Conservation (phyloP, 768 basidiomycete species). For the Naganishia onofrii region DNA sequence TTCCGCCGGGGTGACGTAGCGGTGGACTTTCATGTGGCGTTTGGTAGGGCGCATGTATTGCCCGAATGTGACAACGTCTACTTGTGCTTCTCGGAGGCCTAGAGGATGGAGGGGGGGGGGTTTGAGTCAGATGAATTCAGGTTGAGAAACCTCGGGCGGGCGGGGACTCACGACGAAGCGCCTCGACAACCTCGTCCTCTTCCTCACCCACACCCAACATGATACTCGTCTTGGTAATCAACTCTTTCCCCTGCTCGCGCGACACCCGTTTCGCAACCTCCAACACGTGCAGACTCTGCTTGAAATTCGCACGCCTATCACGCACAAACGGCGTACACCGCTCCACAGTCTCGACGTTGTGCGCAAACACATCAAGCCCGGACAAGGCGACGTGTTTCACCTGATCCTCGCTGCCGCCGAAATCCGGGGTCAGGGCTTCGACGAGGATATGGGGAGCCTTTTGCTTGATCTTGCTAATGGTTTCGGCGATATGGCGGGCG, state of each 20-base stretch:
- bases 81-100: constrained; percentile 84
- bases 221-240: constrained; percentile 92
- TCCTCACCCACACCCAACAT: constrained; percentile 97
- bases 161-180: constrained; percentile 67
- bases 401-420: constrained; percentile 71
- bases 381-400: constrained; percentile 83
- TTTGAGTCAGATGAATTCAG: not conserved
- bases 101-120: not conserved
- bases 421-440: constrained; percentile 94
- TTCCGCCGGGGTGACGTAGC: constrained; percentile 89
- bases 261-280: constrained; percentile 49
- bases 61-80: constrained; percentile 97
- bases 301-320: constrained; percentile 87
- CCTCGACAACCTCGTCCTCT: constrained; percentile 73
- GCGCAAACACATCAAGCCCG: constrained; percentile 95
- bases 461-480: constrained; percentile 89
- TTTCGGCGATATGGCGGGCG: constrained; percentile 89
- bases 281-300: constrained; percentile 57
- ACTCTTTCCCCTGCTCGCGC: constrained; percentile 55
- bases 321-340: constrained; percentile 89
- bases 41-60: constrained; percentile 99
- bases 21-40: constrained; percentile 97
- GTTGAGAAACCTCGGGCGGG: not conserved
- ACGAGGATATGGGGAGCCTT: constrained; percentile 97
- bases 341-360: constrained; percentile 96